A percentile compares a stretch with the other conserved stretches of the same genome.
These are phyloP conservation scores for Echium plantagineum DNA, from an alignment of 257 asterid species.

Conservation along the genomic window DNA sequence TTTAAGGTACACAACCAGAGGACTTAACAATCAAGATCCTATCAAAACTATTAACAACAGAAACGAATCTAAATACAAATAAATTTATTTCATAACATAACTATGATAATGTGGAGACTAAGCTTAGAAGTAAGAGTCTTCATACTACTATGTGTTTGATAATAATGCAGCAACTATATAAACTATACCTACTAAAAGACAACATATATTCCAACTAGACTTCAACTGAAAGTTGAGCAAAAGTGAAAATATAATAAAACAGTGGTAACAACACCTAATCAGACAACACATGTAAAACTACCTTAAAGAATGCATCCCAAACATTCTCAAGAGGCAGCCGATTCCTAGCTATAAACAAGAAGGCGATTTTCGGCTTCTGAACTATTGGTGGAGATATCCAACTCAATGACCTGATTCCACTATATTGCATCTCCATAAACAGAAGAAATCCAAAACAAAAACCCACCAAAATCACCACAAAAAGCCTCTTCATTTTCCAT, in stretches of 20 bases:
- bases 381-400: slow-evolving; percentile 32
- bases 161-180: too few species aligned
- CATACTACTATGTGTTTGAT: background rate
- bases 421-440: slow-evolving; percentile 56
- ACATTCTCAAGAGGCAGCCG: slow-evolving; percentile 72
- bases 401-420: slow-evolving; percentile 38
- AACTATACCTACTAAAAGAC: background rate
- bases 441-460: slow-evolving; percentile 46
- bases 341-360: slow-evolving; percentile 76
- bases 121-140: background rate
- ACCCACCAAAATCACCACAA: slow-evolving; percentile 34
- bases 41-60: background rate
- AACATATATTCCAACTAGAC: background rate
- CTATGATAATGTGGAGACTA: too few species aligned
- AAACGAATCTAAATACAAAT: background rate
- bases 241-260: too few species aligned
- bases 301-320: slow-evolving; percentile 87
- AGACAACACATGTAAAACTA: slow-evolving; percentile 9
- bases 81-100: too few species aligned
- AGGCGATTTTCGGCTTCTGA: slow-evolving; percentile 64
- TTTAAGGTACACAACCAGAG: background rate
- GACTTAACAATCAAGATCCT: too few species aligned
- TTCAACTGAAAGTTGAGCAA: too few species aligned
- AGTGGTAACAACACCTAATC: background rate
- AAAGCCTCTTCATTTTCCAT: slow-evolving; percentile 49